These are phyloP conservation scores for Candida palmyrensis DNA, from an alignment of 805 yeast genomes.

Conservation along the genomic window DNA sequence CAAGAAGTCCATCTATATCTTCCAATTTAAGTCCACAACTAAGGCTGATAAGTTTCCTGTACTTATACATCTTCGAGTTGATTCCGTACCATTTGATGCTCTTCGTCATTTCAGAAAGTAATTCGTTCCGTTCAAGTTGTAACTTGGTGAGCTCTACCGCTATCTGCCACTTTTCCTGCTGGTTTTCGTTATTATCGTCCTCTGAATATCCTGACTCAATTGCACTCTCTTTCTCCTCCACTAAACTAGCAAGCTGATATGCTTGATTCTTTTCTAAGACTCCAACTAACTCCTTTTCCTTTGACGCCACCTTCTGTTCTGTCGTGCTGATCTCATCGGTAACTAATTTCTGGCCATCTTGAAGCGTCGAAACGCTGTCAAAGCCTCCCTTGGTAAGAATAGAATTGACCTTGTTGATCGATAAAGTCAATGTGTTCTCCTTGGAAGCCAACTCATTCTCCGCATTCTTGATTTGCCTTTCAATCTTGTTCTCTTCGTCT, in stretches of 20 bases:
- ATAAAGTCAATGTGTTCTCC: slow-evolving; percentile 37
- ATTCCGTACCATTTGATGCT: slow-evolving; percentile 38
- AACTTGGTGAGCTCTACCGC: slow-evolving; percentile 39
- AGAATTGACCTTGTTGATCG: slow-evolving; percentile 20
- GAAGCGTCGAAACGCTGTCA: slow-evolving; percentile 12
- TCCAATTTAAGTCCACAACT: slow-evolving; percentile 76
- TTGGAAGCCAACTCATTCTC: slow-evolving; percentile 45
- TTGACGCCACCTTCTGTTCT: slow-evolving; percentile 11
- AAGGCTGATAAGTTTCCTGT: slow-evolving; percentile 70
- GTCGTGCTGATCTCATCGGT: slow-evolving; percentile 11
- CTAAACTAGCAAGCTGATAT: slow-evolving; percentile 37
- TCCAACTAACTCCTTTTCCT: slow-evolving; percentile 19
- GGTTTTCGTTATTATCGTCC: slow-evolving; percentile 27
- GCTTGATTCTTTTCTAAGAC: slow-evolving; percentile 40
- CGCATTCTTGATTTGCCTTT: slow-evolving; percentile 15
- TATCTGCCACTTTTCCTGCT: slow-evolving; percentile 9
- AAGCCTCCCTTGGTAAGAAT: slow-evolving; percentile 26
- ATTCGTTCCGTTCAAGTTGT: slow-evolving; percentile 45
- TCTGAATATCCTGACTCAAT: too few relatives aligned
- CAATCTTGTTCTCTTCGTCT: slow-evolving; percentile 39
- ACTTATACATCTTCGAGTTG: slow-evolving; percentile 60
- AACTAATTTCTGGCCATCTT: slow-evolving; percentile 21
- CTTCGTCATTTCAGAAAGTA: slow-evolving; percentile 46
- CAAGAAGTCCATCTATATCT: slow-evolving; percentile 74
- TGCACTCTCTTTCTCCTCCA: slow-evolving; percentile 39